Conservation (phyloP, 2,329 filamentous ascomycete genomes). For the Leptodontidium sp. region DNA sequence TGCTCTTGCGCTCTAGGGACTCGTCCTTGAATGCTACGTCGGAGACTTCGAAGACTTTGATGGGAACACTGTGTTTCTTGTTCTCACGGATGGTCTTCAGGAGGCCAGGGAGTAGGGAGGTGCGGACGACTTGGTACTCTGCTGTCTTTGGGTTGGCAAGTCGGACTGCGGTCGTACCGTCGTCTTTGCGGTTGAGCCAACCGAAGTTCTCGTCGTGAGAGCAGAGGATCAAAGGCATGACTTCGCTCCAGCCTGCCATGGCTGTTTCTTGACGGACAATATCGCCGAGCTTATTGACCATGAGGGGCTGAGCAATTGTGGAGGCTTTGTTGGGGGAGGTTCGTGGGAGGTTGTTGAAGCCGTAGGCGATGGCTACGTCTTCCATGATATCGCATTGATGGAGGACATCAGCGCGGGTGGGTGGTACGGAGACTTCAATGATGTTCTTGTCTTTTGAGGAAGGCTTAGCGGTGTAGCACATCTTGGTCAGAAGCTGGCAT, state of each 20-base stretch:
- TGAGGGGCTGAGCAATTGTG: constrained; percentile 85
- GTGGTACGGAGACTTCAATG: constrained; percentile 83
- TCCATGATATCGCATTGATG: constrained; percentile 99
- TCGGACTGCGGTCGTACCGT: constrained; percentile 81
- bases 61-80: constrained; percentile 85
- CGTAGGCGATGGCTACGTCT: constrained; percentile 94
- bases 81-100: constrained; percentile 95
- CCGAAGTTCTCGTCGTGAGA: constrained; percentile 98
- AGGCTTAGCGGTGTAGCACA: constrained; percentile 85
- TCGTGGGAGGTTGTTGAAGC: constrained; percentile 94
- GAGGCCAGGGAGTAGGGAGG: constrained; percentile 83
- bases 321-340: constrained; percentile 86
- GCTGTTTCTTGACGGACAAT: constrained; percentile 89
- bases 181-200: constrained; percentile 90
- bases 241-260: constrained; percentile 95
- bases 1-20: constrained; percentile 80
- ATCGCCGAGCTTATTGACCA: constrained; percentile 93
- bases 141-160: constrained; percentile 92
- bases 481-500: constrained; percentile 82
- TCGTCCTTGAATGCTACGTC: constrained; percentile 94
- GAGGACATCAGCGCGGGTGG: constrained; percentile 91
- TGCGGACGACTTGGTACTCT: constrained; percentile 93
- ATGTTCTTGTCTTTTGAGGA: constrained; percentile 74
- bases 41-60: constrained; percentile 91
- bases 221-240: constrained; percentile 95